Percentiles rank a stretch among this genome's conserved stretches.
phyloP scores from a whole-genome alignment of 2,329 filamentous ascomycete genomes.

The Teratosphaeria epicoccoides region DNA sequence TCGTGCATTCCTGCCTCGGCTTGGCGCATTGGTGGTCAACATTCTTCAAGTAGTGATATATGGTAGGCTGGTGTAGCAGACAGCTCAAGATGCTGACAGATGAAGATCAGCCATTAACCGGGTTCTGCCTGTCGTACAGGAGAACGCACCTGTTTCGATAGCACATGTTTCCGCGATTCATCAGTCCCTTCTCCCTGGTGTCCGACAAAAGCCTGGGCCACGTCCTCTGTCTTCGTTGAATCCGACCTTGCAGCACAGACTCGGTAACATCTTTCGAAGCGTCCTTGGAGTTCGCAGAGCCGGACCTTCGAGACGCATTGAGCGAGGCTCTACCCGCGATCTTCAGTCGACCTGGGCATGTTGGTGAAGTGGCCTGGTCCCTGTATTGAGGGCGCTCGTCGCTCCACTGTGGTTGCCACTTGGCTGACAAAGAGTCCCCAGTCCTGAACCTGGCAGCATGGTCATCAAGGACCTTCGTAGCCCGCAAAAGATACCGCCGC shows the following conservation, averaged over 20 bases:
- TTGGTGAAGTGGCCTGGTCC: neutral
- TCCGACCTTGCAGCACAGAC: neutral
- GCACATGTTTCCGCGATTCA: neutral
- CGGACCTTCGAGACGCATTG: neutral
- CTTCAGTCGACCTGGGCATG: neutral
- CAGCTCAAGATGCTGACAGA: conserved; percentile 2
- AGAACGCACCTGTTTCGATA: neutral
- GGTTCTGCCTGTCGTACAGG: neutral
- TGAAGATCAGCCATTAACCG: neutral
- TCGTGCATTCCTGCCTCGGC: neutral
- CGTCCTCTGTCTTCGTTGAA: neutral
- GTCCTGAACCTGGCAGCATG: neutral
- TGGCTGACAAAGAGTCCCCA: neutral
- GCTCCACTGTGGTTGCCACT: neutral
- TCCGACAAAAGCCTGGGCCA: neutral
- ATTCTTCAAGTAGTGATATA: neutral
- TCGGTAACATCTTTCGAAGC: neutral
- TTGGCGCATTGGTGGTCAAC: neutral
- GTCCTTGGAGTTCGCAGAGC: neutral
- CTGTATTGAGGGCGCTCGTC: neutral
- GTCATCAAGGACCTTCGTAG: neutral
- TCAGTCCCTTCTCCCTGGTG: neutral
- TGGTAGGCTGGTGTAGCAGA: conserved; percentile 35
- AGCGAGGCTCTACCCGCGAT: neutral
- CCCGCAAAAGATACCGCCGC: neutral